Base-by-base conservation (phyloP, 805 yeast genomes). In the Teunomyces cretensis region DNA sequence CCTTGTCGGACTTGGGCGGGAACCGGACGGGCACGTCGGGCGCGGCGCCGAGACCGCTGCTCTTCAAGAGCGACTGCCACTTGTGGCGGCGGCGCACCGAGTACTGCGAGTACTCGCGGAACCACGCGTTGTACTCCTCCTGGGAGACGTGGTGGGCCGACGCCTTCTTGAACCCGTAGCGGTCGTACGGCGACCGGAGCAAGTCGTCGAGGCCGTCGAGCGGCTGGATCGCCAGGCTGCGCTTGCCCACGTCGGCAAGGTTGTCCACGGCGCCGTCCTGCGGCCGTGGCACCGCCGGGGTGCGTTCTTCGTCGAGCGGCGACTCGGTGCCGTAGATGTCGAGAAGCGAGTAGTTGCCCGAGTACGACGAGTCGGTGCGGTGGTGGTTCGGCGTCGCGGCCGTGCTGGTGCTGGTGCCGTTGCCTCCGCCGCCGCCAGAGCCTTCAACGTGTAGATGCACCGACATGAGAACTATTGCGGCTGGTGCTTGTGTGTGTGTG, bases 91-190 rank as follows among this genome's bases (percentile, higher is more conserved):
- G 73, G 35, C 85, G 72, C 5, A 72, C 63, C 46, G 83, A 67
- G 61, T 86, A 86, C 24, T 72, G 77, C 9, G 84, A 72, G 64
- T 92, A 91, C 8, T 71, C 76, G 2, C 50, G 47, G 80, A 88
- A 86, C 97, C 98, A 92, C 7, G 56, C 60, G 60, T 90, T 81
- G 60, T 88, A 89, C 35, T 79, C 79, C 16, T 67, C 65, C 41
- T 67, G 72, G 8, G 85, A 54, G 17, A 86, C 70, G 48, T 61
- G 62, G 53, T 72, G 79, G 35, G 69, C 65, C 14, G 80, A 78
- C 14, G 75, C 74, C 59, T 88, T 91, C 52, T 81, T 83, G 70
- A 92, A 92, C 1, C 99, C 99, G 61, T 92, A 92, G 40, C 92
- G 66, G 61, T 92, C 98, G 45, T 47, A 41, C 6, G 41, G 39